A percentile compares a stretch with the other conserved stretches of the same genome.
Evolutionary conservation across 2,329 filamentous ascomycete species (phyloP).

Genomic region (Ophiostoma quercus): DNA sequence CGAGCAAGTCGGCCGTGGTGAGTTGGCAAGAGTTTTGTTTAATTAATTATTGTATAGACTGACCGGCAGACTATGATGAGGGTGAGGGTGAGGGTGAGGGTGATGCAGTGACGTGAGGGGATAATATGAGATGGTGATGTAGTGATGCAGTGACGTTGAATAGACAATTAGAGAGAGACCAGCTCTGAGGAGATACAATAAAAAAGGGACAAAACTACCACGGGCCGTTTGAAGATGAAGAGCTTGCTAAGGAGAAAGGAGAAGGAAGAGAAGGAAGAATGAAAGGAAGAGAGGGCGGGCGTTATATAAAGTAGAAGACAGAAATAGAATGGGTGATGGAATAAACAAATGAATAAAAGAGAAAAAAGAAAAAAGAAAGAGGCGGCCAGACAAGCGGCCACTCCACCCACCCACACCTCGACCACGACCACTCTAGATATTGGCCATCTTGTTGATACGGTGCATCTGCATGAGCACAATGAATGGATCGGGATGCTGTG

Average conservation of each 20-base stretch:
- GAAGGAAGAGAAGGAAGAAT: conserved; percentile 40
- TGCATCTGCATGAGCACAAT: not conserved
- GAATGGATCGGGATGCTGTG: not conserved
- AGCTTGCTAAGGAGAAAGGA: conserved; percentile 58
- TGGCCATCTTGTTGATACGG: not conserved
- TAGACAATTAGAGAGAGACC: conserved; percentile 32
- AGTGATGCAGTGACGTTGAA: too few species aligned
- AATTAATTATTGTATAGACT: conserved; percentile 22
- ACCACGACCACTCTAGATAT: not conserved
- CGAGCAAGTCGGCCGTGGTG: conserved; percentile 27
- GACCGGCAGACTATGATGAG: conserved; percentile 26
- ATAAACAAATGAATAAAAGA: not conserved
- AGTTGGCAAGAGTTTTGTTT: conserved; percentile 28
- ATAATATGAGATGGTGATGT: too few species aligned
- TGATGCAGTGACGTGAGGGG: not conserved
- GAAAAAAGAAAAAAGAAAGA: not conserved
- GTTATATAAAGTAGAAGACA: conserved; percentile 37
- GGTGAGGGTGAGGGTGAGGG: conserved; percentile 15
- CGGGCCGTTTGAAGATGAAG: conserved; percentile 49
- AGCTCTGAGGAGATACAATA: conserved; percentile 37
- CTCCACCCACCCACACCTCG: conserved; percentile 11
- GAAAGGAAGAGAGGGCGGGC: conserved; percentile 35
- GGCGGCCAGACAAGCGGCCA: not conserved
- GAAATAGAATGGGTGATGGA: not conserved
- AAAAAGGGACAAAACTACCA: conserved; percentile 47